phyloP scores from a whole-genome alignment of 148 eudicot genomes.

The Rhododendron henanense region DNA sequence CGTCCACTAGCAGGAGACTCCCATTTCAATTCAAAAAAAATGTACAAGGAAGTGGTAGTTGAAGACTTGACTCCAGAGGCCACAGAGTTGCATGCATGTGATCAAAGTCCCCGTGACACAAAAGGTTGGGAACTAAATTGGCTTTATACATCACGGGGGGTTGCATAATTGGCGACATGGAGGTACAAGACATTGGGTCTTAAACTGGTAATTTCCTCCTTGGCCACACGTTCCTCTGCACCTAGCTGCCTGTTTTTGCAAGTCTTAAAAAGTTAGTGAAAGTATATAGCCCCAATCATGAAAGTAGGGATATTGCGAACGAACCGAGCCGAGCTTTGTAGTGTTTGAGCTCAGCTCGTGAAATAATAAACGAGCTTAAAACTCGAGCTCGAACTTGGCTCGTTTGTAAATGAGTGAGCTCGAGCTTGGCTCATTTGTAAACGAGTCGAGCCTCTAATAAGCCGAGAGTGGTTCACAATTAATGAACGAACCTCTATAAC shows the following conservation, averaged over 20 bases:
- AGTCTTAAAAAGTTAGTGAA: no score
- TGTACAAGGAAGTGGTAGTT: not conserved
- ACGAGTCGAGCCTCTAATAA: no score
- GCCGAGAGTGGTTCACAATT: no score
- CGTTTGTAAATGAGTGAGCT: no score
- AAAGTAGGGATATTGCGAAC: not conserved
- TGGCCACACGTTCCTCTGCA: not conserved
- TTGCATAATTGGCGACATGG: not conserved
- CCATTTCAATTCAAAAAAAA: not conserved
- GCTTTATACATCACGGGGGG: conserved; percentile 1
- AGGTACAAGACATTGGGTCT: not conserved
- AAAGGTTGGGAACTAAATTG: not conserved
- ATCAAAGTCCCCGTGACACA: not conserved
- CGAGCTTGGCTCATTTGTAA: no score
- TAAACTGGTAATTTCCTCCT: not conserved
- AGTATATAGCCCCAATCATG: not conserved
- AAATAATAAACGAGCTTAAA: not conserved
- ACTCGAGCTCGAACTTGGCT: no score
- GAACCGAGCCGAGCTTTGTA: not conserved
- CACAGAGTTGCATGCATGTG: not conserved
- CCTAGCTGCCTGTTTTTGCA: not conserved
- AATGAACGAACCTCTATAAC: no score
- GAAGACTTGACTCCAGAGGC: not conserved
- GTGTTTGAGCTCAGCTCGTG: not conserved
- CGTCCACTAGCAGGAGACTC: not conserved